Base-by-base conservation (phyloP, 352 stramenopile genomes). In the Pythium monospermum region DNA sequence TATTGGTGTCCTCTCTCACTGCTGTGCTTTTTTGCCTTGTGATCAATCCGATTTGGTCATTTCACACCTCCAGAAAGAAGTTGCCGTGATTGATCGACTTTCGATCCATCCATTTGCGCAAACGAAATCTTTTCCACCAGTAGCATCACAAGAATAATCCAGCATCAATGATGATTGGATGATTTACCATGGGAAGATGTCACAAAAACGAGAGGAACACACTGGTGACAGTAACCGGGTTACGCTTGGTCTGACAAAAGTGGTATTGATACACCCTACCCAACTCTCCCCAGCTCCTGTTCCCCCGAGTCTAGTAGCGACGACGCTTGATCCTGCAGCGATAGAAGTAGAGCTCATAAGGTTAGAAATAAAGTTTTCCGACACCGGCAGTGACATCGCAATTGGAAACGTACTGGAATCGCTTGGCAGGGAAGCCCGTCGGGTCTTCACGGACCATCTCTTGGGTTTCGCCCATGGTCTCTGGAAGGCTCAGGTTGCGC, bases 341-440 rank as follows among this genome's bases (percentile, higher is more conserved):
- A 22, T 47, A 4, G 11, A n/a, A 21, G n/a, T 15, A 27, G 35
- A 46, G 16, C 36, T 13, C 18, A 21, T 33, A 7, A 6, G 28
- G 18, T 6, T 15, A 37, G 13, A 28, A 44, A 1, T 10, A 1
- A 8, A 19, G 12, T 26, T n/a, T 5, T 30, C 19, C 16, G 15
- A 26, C 15, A 32, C 10, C 21, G 15, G 18, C 19, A 45, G 36
- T 26, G 3, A 31, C 21, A 31, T 6, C 3, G 21, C 11, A 25
- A 12, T 13, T 23, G 40, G n/a, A 12, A 22, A 59, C 64, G 43
- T 61, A 89, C 76, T 83, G 70, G 62, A 94, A 90, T 59, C 85
- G 85, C 61, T 85, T 87, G 49, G 79, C 60, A 8, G 83, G 81
- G 57, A 92, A 94, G n/a, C 83, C 83, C 44, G 83, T 94, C 4